phyloP scores from a whole-genome alignment of 1,139 yeast species.

The Pichia sp. region DNA sequence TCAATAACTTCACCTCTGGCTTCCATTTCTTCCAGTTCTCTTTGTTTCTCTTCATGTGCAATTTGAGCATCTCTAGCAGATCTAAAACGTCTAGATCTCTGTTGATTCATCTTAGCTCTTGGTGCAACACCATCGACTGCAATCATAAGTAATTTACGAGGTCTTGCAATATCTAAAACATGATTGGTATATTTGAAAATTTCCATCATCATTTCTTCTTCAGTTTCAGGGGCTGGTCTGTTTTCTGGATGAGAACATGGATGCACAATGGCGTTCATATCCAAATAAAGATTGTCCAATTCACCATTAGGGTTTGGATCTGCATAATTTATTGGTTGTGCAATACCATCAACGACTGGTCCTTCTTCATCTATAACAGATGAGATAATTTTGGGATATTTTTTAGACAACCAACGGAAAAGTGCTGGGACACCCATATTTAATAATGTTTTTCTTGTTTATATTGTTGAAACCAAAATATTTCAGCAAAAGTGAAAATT shows the following conservation, averaged over 20 bases:
- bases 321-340: constrained; percentile 60
- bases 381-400: constrained; percentile 90
- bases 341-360: constrained; percentile 47
- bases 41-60: constrained; percentile 55
- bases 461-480: neutral
- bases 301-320: constrained; percentile 94
- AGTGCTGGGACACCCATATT: constrained; percentile 91
- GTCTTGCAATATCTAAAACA: constrained; percentile 88
- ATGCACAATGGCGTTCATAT: constrained; percentile 97
- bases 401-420: constrained; percentile 90
- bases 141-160: constrained; percentile 83
- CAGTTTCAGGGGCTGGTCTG: constrained; percentile 88
- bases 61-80: constrained; percentile 89
- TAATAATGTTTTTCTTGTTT: too few species aligned
- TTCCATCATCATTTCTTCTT: constrained; percentile 90
- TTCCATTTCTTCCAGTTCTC: constrained; percentile 46
- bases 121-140: constrained; percentile 99
- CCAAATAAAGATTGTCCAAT: constrained; percentile 81
- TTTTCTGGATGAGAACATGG: constrained; percentile 97
- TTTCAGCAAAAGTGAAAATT: too few species aligned
- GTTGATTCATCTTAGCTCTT: constrained; percentile 98
- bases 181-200: constrained; percentile 86
- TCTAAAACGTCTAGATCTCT: constrained; percentile 88
- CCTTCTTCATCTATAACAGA: constrained; percentile 79
- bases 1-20: constrained; percentile 61